These are phyloP conservation scores for Cladosporium sp. DNA, from an alignment of 2,329 filamentous ascomycete genomes.

Conservation along the genomic window DNA sequence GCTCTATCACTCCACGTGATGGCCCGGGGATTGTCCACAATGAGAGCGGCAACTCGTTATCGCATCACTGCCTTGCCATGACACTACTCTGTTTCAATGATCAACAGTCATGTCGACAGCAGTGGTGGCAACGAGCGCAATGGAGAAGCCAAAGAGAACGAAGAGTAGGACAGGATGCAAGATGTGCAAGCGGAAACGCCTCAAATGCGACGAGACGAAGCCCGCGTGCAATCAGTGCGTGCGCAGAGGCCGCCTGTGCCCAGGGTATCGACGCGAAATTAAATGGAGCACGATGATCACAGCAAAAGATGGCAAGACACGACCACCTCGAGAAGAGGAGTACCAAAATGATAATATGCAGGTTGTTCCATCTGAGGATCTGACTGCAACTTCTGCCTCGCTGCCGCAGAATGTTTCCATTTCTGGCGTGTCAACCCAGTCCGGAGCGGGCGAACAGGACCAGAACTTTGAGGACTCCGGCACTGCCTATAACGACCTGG, in stretches of 20 bases:
- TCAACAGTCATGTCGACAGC: neutral
- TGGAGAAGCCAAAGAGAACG: conserved; percentile 15
- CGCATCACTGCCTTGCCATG: neutral
- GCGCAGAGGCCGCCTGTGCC: conserved; percentile 19
- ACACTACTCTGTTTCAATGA: neutral
- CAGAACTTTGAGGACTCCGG: neutral
- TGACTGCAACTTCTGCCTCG: neutral
- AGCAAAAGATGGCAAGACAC: conserved; percentile 5
- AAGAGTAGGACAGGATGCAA: conserved; percentile 17
- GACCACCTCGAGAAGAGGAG: conserved; percentile 1
- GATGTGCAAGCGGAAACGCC: conserved; percentile 14
- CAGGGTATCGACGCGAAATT: conserved; percentile 20
- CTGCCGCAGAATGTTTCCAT: neutral
- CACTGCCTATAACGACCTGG: neutral
- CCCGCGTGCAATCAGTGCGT: conserved; percentile 22
- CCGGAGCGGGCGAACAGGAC: neutral
- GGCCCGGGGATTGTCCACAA: neutral
- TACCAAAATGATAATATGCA: neutral
- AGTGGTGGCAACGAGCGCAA: neutral
- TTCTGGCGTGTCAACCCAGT: conserved; percentile 1
- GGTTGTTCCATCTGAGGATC: neutral
- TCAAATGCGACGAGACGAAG: conserved; percentile 23
- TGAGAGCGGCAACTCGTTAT: neutral
- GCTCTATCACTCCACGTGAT: conserved; percentile 4
- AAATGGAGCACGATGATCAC: conserved; percentile 19